phyloP scores from a whole-genome alignment of 805 yeast species.

The Scheffersomyces spartinae region DNA sequence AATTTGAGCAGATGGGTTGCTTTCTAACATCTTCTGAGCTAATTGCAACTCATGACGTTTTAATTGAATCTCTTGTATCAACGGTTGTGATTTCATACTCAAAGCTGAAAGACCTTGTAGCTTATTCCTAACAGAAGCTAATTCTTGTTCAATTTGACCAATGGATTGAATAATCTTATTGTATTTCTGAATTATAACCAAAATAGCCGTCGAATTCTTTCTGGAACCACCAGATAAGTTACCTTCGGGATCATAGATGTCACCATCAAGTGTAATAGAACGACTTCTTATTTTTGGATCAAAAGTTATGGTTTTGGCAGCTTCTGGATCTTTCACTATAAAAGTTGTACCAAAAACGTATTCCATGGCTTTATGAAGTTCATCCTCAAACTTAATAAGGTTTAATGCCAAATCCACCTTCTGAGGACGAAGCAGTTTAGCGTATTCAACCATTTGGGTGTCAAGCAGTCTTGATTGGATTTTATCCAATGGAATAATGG shows the following conservation, averaged over 20 bases:
- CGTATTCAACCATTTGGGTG: slow-evolving; percentile 41
- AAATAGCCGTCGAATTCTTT: slow-evolving; percentile 42
- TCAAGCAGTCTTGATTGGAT: slow-evolving; percentile 53
- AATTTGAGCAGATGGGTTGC: slow-evolving; percentile 46
- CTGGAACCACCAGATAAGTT: slow-evolving; percentile 93
- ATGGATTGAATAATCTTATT: slow-evolving; percentile 34
- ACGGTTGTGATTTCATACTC: slow-evolving; percentile 36
- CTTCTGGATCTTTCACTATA: slow-evolving; percentile 75
- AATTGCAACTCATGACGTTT: slow-evolving; percentile 48
- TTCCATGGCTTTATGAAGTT: slow-evolving; percentile 74
- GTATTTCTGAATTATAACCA: slow-evolving; percentile 56
- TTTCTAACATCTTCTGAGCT: slow-evolving; percentile 41
- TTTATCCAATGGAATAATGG: slow-evolving; percentile 86
- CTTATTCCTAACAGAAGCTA: slow-evolving; percentile 27
- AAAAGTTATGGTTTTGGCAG: slow-evolving; percentile 84
- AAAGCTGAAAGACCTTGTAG: slow-evolving; percentile 31
- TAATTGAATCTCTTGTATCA: slow-evolving; percentile 49
- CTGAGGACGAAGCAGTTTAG: slow-evolving; percentile 69
- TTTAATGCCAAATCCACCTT: slow-evolving; percentile 86
- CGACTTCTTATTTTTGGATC: slow-evolving; percentile 70
- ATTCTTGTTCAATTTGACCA: slow-evolving; percentile 28
- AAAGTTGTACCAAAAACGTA: slow-evolving; percentile 86
- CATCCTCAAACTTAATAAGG: slow-evolving; percentile 61
- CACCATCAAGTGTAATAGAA: slow-evolving; percentile 87
- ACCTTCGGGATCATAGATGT: slow-evolving; percentile 92